phyloP scores from a whole-genome alignment of 805 yeast species.

The Candida insectalens region DNA sequence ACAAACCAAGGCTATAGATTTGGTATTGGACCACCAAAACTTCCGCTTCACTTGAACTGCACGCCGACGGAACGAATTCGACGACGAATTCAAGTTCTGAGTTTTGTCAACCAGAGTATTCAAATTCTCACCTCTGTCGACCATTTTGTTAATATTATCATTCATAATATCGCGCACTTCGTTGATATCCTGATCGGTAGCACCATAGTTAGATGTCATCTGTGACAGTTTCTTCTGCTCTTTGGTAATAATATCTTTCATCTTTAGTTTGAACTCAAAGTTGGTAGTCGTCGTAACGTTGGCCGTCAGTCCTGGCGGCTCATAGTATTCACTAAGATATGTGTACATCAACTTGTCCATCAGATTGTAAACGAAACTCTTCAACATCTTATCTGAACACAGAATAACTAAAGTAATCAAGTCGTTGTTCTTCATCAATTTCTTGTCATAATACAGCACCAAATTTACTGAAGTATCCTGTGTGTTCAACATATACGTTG shows the following conservation, averaged over 20 bases:
- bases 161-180: constrained; percentile 62
- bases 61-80: constrained; percentile 60
- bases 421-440: constrained; percentile 32
- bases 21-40: constrained; percentile 61
- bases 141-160: constrained; percentile 60
- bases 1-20: constrained; percentile 26
- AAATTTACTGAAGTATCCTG: constrained; percentile 12
- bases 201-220: constrained; percentile 23
- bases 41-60: constrained; percentile 53
- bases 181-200: constrained; percentile 42
- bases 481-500: constrained; percentile 13
- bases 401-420: constrained; percentile 42
- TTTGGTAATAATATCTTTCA: constrained; percentile 45
- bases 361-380: constrained; percentile 35
- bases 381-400: constrained; percentile 33
- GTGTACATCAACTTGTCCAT: constrained; percentile 42
- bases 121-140: constrained; percentile 73
- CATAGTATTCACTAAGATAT: constrained; percentile 22
- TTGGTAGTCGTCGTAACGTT: constrained; percentile 27
- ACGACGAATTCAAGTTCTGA: constrained; percentile 54
- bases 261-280: constrained; percentile 41
- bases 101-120: constrained; percentile 71
- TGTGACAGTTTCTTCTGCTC: constrained; percentile 40
- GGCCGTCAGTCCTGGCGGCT: constrained; percentile 6
- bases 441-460: constrained; percentile 40